Evolutionary conservation across 768 basidiomycete species (phyloP), one percentile per base, ranked within the genome.

Genomic region (Leccinum aurantiacum): DNA sequence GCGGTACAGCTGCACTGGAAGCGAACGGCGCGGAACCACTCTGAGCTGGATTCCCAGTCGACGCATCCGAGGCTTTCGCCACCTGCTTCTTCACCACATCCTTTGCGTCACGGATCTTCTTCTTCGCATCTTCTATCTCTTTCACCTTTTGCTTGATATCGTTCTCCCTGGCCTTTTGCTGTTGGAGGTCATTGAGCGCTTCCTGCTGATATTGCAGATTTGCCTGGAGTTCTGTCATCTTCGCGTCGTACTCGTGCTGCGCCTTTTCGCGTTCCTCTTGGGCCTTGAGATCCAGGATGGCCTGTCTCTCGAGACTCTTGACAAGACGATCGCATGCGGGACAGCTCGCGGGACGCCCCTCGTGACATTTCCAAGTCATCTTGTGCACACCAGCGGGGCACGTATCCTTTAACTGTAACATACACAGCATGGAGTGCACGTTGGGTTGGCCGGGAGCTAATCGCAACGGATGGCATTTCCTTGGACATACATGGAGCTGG

Each of bases 381-480:
- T 57, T 59, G 60, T 90, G 88, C 0, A 76, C 75, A 2, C 74
- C 76, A 2, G 67, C 59, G 1, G 65, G 35, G 66, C 88, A 90
- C 44, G 71, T 75, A 0, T 67, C 68, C 6, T 67, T 55, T 24
- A 83, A 56, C 22, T 69, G 61, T 10, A 73, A 66, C 31, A 68
- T 62, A 69, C 89, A 89, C 0, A 53, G 49, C 77, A 84, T 80
- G 1, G 54, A 8, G 29, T 71, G 70, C 4, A 64, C 14, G 44
- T 72, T 65, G 1, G 65, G 68, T 3, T 63, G 59, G 4, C 69
- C 84, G 78, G 19, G 82, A 78, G 65, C 87, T 79, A 58, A 84
- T 78, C 56, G 61, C 63, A 14, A 57, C 57, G 82, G 81, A 67
- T 90, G 89, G 60, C 88, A 90, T 68, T 81, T 88, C 2, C 78